Evolutionary conservation across 805 yeast species (phyloP).

Genomic region (Candida orba): DNA sequence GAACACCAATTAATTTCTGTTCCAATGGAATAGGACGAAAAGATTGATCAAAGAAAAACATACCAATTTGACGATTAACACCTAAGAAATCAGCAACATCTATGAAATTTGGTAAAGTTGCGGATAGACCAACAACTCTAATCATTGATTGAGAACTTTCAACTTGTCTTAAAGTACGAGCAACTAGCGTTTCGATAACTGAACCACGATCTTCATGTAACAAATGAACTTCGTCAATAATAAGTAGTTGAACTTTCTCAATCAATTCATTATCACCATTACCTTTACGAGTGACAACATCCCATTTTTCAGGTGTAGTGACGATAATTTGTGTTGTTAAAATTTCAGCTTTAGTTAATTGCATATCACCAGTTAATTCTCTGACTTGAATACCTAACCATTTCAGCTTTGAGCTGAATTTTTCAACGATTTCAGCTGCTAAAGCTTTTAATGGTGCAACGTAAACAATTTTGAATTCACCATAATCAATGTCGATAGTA

Average conservation of each 20-base stretch:
- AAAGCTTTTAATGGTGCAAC: constrained; percentile 92
- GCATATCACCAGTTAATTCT: constrained; percentile 96
- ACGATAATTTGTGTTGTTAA: constrained; percentile 79
- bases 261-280: constrained; percentile 83
- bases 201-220: constrained; percentile 98
- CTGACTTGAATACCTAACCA: constrained; percentile 86
- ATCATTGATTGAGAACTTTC: constrained; percentile 93
- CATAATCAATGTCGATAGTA: constrained; percentile 60
- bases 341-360: constrained; percentile 73
- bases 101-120: constrained; percentile 83
- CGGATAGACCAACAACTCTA: constrained; percentile 88
- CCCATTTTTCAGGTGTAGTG: constrained; percentile 97
- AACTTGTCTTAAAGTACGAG: constrained; percentile 90
- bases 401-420: constrained; percentile 64
- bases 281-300: constrained; percentile 91
- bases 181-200: constrained; percentile 90
- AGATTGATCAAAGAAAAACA: constrained; percentile 90
- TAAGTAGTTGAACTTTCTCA: constrained; percentile 73
- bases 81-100: constrained; percentile 95
- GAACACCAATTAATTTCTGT: constrained; percentile 80
- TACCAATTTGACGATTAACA: constrained; percentile 82
- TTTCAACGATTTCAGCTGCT: constrained; percentile 95
- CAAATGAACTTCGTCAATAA: constrained; percentile 94
- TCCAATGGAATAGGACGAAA: constrained; percentile 92
- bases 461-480: constrained; percentile 83